Evolutionary conservation across 352 stramenopile species (phyloP), one percentile per base, ranked within the genome.

Genomic region (Phytophthora vignae): DNA sequence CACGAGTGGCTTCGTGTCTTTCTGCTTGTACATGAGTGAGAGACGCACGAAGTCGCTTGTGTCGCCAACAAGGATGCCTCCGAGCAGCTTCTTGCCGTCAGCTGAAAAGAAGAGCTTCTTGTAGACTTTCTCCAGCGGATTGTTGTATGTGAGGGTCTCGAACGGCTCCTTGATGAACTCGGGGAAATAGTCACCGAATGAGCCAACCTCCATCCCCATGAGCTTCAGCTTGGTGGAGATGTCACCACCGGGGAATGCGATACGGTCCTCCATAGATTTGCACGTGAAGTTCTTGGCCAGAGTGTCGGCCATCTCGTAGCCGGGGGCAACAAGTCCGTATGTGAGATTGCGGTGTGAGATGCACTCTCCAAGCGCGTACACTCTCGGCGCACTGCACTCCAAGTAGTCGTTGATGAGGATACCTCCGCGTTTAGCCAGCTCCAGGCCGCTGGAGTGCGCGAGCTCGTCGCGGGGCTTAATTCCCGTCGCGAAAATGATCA

Each of bases 201-300:
- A 96, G 2, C 90, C 94, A 42, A 98, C 94, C 68, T 98, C 94
- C 70, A 96, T 97, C 0, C 94, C 94, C 78, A 98, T 93, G 50
- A 98, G 85, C 77, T 98, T 98, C 52, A 98, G 84, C 73, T 98
- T 98, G 12, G 94, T 98, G 1, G 90, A 97, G 69, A 97, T 87
- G 74, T 98, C 93, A 17, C 88, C 90, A 55, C 92, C 90, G 1
- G 76, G 91, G 77, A 98, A 98, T 8, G 74, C 55, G 31, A 85
- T 77, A 5, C 75, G 67, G 38, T 90, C 71, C 10, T 67, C 50
- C 19, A 19, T 36, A 3, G 59, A 67, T 27, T 25, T 29, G 40
- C 64, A 67, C 0, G 87, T 83, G 19, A 98, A 72, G 65, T 93
- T 89, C 68, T 96, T 96, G 14, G 94, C 89, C 53, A 94, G 81